Base-by-base conservation (phyloP, 2,329 filamentous ascomycete genomes). In the Coleophoma eucalyptorum region DNA sequence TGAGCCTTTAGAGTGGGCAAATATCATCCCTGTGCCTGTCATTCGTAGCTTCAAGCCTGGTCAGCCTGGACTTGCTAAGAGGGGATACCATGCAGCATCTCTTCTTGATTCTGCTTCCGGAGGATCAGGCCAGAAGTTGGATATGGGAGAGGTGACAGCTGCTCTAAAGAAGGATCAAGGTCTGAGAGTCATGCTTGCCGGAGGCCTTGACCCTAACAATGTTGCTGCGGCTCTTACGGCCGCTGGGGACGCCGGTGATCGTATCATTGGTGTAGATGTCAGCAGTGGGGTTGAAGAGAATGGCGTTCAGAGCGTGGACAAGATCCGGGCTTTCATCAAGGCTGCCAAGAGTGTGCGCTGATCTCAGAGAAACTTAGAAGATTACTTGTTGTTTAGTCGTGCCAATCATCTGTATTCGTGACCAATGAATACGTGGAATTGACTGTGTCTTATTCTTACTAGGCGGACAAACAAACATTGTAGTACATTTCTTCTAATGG, bases 1-100 rank as follows among this genome's bases (percentile, higher is more conserved):
- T 43, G 95, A 99, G 66, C 93, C 94, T 2, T 63, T 97, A 4
- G 94, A 99, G 67, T 99, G 93, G 92, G 86, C 92, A 1, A 80
- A 73, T 43, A 71, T 88, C n/a, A 90, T 99, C 45, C 92, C 94
- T 1, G 91, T 97, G 0, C 94, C 94, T 0, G 92, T 99, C 5
- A 84, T 99, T 56, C 86, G 84, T 58, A 88, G 86, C 46, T 99
- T 97, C 71, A 83, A 84, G 48, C 90, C 91, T 0, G 81, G 78
- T 2, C 74, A 85, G 49, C 71, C 81, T 41, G 61, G 61, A 49
- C 73, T 96, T 43, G 83, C 83, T 7, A 71, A 78, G 40, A 81
- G 90, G 50, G 92, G 90, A 10, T 95, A 90, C 66, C 94, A 99
- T 67, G 81, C 84, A 2, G 72, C 95, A 26, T 87, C 93, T 3